Conservation (phyloP, 305 asterid species). For the Salvia sclarea region DNA sequence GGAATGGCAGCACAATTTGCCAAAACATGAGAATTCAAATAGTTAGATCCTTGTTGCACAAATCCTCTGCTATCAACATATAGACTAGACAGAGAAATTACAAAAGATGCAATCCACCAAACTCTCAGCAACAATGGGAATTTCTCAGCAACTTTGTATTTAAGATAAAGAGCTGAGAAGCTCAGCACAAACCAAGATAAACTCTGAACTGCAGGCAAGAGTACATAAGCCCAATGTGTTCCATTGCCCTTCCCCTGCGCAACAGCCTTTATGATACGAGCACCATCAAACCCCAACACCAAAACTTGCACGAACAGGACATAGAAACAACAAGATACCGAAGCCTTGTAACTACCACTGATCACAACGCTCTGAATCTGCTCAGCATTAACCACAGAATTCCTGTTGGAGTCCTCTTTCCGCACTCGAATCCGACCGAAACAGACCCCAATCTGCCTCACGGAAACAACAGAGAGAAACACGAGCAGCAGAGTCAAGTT, state of each 20-base stretch:
- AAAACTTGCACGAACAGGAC: slow-evolving; percentile 60
- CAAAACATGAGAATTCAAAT: slow-evolving; percentile 65
- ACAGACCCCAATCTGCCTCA: slow-evolving; percentile 60
- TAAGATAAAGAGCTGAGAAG: slow-evolving; percentile 62
- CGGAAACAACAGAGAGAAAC: slow-evolving; percentile 68
- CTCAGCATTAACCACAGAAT: slow-evolving; percentile 45
- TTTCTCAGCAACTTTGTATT: slow-evolving; percentile 53
- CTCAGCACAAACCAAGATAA: slow-evolving; percentile 77
- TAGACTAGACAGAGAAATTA: slow-evolving; percentile 52
- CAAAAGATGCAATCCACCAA: slow-evolving; percentile 88
- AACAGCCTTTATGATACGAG: slow-evolving; percentile 47
- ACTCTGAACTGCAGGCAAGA: slow-evolving; percentile 67
- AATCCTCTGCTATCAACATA: slow-evolving; percentile 72
- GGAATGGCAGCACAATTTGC: slow-evolving; percentile 65
- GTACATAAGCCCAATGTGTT: slow-evolving; percentile 53
- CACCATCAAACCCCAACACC: slow-evolving; percentile 66
- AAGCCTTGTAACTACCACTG: slow-evolving; percentile 61
- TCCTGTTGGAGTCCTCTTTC: slow-evolving; percentile 52
- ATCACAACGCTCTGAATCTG: slow-evolving; percentile 54
- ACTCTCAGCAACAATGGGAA: slow-evolving; percentile 66
- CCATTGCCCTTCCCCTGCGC: slow-evolving; percentile 36
- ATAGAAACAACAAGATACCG: slow-evolving; percentile 66
- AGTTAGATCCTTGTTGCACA: slow-evolving; percentile 52
- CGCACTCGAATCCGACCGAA: slow-evolving; percentile 53
- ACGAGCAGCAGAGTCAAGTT: slow-evolving; percentile 69